These are phyloP conservation scores for Glutinoglossum americanum DNA, from an alignment of 495 filamentous ascomycete genomes.

Conservation along the genomic window DNA sequence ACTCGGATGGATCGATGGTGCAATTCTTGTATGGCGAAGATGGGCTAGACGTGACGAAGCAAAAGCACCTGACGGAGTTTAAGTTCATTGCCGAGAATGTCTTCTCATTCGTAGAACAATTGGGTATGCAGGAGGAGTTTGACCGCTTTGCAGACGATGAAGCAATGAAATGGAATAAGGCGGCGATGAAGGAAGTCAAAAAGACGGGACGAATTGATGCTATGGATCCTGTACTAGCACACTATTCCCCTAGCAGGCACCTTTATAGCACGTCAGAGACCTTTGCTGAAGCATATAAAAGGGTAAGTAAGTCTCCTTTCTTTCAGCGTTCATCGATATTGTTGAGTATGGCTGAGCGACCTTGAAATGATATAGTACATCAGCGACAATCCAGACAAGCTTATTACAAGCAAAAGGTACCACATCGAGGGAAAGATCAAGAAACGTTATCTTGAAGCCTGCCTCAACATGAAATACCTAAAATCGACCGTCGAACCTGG, in stretches of 20 bases:
- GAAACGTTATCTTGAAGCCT: slow-evolving; percentile 58
- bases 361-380: slow-evolving; percentile 29
- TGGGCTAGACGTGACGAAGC: slow-evolving; percentile 80
- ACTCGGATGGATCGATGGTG: slow-evolving; percentile 78
- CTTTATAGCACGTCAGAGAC: slow-evolving; percentile 76
- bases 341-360: slow-evolving; percentile 6
- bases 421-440: slow-evolving; percentile 27
- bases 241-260: slow-evolving; percentile 51
- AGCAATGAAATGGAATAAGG: slow-evolving; percentile 42
- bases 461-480: slow-evolving; percentile 81
- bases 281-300: slow-evolving; percentile 43
- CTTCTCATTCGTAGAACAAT: slow-evolving; percentile 29
- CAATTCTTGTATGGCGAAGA: slow-evolving; percentile 98
- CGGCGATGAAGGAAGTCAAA: slow-evolving; percentile 55
- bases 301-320: no score
- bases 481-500: slow-evolving; percentile 87
- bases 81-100: slow-evolving; percentile 74
- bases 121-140: slow-evolving; percentile 30
- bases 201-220: slow-evolving; percentile 44
- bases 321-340: slow-evolving; percentile 7
- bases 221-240: slow-evolving; percentile 55
- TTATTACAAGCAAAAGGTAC: slow-evolving; percentile 62
- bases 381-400: slow-evolving; percentile 49
- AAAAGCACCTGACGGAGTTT: slow-evolving; percentile 78
- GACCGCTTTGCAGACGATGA: slow-evolving; percentile 22